These are phyloP conservation scores for Coemansia sp. DNA, from an alignment of 371 early-diverging fungal genomes.

Conservation along the genomic window DNA sequence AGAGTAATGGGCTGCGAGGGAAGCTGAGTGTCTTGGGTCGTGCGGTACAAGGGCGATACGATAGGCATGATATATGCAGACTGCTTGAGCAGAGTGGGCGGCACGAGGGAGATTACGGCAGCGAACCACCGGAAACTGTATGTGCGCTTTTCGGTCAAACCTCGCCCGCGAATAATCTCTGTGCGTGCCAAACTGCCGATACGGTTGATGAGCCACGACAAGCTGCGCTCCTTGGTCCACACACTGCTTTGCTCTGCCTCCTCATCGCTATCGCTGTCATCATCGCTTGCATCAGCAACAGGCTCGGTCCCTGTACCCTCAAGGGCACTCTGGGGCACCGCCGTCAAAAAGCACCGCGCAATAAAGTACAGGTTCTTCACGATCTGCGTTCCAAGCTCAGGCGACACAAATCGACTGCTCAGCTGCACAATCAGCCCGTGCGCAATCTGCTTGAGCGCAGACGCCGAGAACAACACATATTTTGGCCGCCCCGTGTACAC, in stretches of 20 bases:
- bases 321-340: slow-evolving; percentile 35
- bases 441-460: slow-evolving; percentile 59
- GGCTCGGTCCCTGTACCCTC: not conserved
- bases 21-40: slow-evolving; percentile 62
- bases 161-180: slow-evolving; percentile 46
- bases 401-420: slow-evolving; percentile 65
- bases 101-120: slow-evolving; percentile 72
- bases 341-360: slow-evolving; percentile 67
- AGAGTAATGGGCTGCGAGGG: slow-evolving; percentile 5
- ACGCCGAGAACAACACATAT: slow-evolving; percentile 55
- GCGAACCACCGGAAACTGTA: slow-evolving; percentile 89
- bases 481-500: slow-evolving; percentile 37
- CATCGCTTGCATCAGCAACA: slow-evolving; percentile 49
- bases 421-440: slow-evolving; percentile 71
- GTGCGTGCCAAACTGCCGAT: slow-evolving; percentile 42
- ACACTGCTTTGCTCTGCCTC: slow-evolving; percentile 37
- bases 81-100: slow-evolving; percentile 57
- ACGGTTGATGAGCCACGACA: slow-evolving; percentile 46
- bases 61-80: slow-evolving; percentile 67
- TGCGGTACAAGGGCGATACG: slow-evolving; percentile 78
- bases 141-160: slow-evolving; percentile 58
- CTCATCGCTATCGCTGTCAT: slow-evolving; percentile 48
- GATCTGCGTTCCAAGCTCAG: slow-evolving; percentile 82
- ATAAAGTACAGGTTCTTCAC: slow-evolving; percentile 94
- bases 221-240: slow-evolving; percentile 28